A percentile compares a stretch with the other conserved stretches of the same genome.
Conservation (phyloP, 495 filamentous ascomycete genomes). For the Lophium mytilinum region DNA sequence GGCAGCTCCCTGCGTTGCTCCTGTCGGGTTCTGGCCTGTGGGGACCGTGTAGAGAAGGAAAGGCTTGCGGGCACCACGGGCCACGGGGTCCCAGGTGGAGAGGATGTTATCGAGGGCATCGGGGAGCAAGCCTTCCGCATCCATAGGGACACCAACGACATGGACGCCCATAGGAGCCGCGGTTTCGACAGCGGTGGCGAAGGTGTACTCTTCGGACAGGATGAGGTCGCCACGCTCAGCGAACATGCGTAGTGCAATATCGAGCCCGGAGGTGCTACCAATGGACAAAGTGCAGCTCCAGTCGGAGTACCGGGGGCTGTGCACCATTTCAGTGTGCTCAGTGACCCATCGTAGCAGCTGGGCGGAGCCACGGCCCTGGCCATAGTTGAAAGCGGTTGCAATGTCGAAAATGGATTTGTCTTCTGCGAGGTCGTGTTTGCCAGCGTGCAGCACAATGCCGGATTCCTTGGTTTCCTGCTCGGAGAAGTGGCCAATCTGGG, state of each 20-base stretch:
- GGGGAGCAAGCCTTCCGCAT: conserved; percentile 67
- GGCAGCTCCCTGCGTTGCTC: conserved; percentile 62
- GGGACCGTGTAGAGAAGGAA: conserved; percentile 74
- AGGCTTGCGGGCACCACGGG: conserved; percentile 58
- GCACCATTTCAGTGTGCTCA: conserved; percentile 80
- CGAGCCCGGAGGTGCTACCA: conserved; percentile 71
- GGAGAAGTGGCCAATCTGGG: conserved; percentile 57
- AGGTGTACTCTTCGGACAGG: conserved; percentile 81
- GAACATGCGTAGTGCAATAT: conserved; percentile 71
- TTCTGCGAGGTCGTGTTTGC: conserved; percentile 72
- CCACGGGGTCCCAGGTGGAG: conserved; percentile 52
- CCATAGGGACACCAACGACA: conserved; percentile 66
- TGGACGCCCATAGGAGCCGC: conserved; percentile 67
- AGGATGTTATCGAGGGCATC: conserved; percentile 58
- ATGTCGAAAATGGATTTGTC: conserved; percentile 66
- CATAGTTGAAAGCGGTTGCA: conserved; percentile 80
- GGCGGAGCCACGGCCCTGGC: conserved; percentile 72
- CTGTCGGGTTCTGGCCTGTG: conserved; percentile 87
- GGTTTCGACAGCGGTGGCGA: conserved; percentile 74
- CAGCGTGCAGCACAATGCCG: conserved; percentile 43
- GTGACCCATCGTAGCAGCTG: conserved; percentile 83
- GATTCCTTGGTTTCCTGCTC: conserved; percentile 49
- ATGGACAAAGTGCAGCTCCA: conserved; percentile 70
- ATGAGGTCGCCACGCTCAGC: conserved; percentile 62
- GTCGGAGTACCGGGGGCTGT: conserved; percentile 70